phyloP scores from a whole-genome alignment of 306 rosid genomes.

The Gastrolobium bilobum region DNA sequence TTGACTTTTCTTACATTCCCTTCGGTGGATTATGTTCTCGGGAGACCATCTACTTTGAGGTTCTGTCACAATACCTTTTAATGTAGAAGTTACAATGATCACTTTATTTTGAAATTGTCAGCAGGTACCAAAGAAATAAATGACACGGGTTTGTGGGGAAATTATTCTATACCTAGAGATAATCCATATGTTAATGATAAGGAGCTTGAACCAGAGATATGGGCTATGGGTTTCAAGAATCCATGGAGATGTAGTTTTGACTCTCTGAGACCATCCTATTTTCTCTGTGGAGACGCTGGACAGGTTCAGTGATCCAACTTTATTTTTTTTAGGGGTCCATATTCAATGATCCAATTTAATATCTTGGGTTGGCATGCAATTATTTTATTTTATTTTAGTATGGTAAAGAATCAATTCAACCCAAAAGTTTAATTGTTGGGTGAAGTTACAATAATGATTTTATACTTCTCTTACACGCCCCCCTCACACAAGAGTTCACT shows the following conservation, averaged over 20 bases:
- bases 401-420: too few species aligned
- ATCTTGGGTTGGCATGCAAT: not conserved
- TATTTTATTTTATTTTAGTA: too few species aligned
- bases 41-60: constrained; percentile 6
- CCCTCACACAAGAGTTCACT: too few species aligned
- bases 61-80: not conserved
- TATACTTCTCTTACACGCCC: too few species aligned
- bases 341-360: not conserved
- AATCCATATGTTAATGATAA: constrained; percentile 54
- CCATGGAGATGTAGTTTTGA: constrained; percentile 65
- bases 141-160: constrained; percentile 50
- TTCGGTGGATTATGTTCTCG: not conserved
- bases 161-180: constrained; percentile 54
- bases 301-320: constrained; percentile 34
- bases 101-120: constrained; percentile 7
- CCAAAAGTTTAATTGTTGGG: too few species aligned
- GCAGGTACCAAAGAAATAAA: constrained; percentile 49
- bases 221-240: constrained; percentile 56
- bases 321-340: not conserved
- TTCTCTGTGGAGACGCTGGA: constrained; percentile 57
- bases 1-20: not conserved
- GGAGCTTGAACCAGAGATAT: constrained; percentile 52
- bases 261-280: constrained; percentile 55
- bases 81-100: not conserved
- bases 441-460: too few species aligned